Conservation (phyloP, 2,329 filamentous ascomycete species). For the Calonectria leucothoes region DNA sequence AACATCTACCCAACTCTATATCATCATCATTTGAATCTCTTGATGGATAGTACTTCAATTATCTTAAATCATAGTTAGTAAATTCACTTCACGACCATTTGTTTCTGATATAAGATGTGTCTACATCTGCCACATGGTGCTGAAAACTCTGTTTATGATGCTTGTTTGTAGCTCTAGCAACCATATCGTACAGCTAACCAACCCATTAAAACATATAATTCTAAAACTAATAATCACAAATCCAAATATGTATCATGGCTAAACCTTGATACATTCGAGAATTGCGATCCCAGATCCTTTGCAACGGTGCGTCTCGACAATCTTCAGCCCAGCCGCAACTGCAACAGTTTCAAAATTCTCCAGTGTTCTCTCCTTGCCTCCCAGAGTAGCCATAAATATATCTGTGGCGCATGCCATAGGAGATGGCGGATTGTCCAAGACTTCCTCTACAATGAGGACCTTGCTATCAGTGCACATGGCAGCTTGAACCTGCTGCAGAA, state of each 20-base stretch:
- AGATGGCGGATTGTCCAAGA: slow-evolving; percentile 1
- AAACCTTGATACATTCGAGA: slow-evolving; percentile 9
- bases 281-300: slow-evolving; percentile 2
- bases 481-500: background rate
- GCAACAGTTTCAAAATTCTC: background rate
- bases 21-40: too few relatives aligned
- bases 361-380: slow-evolving; percentile 12
- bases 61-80: too few relatives aligned
- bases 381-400: slow-evolving; percentile 11
- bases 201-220: background rate
- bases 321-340: background rate
- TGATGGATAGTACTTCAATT: too few relatives aligned
- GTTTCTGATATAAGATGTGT: too few relatives aligned
- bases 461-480: slow-evolving; percentile 11
- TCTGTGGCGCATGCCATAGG: slow-evolving; percentile 2
- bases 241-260: background rate
- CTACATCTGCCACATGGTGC: too few relatives aligned
- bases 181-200: background rate
- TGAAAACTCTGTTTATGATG: too few relatives aligned
- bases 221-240: background rate
- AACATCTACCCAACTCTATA: too few relatives aligned
- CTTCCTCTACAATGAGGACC: slow-evolving; percentile 7
- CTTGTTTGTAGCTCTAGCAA: too few relatives aligned
- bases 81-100: too few relatives aligned
- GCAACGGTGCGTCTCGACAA: background rate